Conservation (phyloP, 1,284 basidiomycete genomes). For the Naganishia albida region DNA sequence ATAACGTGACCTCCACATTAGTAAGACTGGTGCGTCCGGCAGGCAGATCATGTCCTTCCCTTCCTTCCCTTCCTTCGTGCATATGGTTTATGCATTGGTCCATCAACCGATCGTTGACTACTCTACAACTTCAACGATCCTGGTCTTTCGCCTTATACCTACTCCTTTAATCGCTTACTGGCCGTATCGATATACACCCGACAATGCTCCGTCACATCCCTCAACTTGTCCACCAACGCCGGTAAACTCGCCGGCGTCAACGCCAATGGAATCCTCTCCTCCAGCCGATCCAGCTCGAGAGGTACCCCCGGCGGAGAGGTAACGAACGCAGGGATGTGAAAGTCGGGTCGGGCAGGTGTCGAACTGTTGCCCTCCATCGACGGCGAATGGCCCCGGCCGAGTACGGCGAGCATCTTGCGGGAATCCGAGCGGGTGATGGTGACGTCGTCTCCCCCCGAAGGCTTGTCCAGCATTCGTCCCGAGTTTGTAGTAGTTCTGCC, state of each 20-base stretch:
- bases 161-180: slow-evolving; percentile 1
- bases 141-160: no score
- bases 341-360: neutral
- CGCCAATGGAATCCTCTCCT: neutral
- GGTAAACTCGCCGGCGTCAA: slow-evolving; percentile 22
- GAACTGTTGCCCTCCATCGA: neutral
- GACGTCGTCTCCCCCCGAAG: neutral
- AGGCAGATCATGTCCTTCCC: neutral
- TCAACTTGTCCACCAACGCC: slow-evolving; percentile 8
- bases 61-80: neutral
- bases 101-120: no score
- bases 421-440: slow-evolving; percentile 31
- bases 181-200: neutral
- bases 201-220: slow-evolving; percentile 17
- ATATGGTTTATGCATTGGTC: neutral
- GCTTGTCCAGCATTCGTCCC: no score
- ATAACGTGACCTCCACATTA: slow-evolving; percentile 18
- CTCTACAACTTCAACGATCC: no score
- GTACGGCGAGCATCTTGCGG: slow-evolving; percentile 24
- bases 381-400: slow-evolving; percentile 12
- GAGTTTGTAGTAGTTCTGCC: no score
- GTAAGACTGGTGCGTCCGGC: neutral
- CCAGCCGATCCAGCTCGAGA: neutral
- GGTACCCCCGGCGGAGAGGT: neutral
- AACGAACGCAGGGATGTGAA: neutral